Evolutionary conservation across 257 asterid genomes (phyloP).

Genomic region (Echium plantagineum): DNA sequence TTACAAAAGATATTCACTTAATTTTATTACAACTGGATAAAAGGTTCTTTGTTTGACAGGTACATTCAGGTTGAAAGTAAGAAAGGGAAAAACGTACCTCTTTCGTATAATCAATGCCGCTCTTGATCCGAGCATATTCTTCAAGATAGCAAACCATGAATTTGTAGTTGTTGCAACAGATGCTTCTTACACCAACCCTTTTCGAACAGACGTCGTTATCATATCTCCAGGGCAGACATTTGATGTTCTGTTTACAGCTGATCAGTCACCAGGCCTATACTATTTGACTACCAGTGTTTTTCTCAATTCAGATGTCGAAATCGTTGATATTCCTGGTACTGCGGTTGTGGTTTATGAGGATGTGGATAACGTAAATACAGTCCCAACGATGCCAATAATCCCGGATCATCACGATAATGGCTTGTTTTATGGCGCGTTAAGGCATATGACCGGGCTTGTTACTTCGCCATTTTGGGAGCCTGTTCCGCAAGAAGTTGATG

Average conservation of each 20-base stretch:
- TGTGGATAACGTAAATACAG: constrained; percentile 40
- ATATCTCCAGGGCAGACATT: constrained; percentile 62
- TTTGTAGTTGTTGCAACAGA: constrained; percentile 53
- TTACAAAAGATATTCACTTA: no score
- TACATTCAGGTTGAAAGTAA: constrained; percentile 38
- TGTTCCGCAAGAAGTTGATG: constrained; percentile 40
- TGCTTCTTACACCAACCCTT: constrained; percentile 54
- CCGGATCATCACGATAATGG: constrained; percentile 14
- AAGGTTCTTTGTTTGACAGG: no score
- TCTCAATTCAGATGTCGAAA: constrained; percentile 43
- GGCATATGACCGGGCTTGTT: not conserved
- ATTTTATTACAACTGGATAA: no score
- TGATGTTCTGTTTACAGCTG: constrained; percentile 47
- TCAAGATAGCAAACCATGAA: constrained; percentile 44
- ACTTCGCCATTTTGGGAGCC: not conserved
- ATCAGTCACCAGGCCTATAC: constrained; percentile 38
- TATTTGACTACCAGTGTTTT: constrained; percentile 61
- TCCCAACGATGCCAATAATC: constrained; percentile 54
- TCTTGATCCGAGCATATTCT: constrained; percentile 47
- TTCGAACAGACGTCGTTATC: constrained; percentile 38
- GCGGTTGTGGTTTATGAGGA: constrained; percentile 40
- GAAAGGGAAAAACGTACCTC: constrained; percentile 53
- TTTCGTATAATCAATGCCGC: constrained; percentile 51
- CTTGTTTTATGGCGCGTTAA: not conserved
- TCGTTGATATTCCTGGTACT: constrained; percentile 25